Conservation (phyloP, 495 filamentous ascomycete genomes). For the Tuber magnatum region DNA sequence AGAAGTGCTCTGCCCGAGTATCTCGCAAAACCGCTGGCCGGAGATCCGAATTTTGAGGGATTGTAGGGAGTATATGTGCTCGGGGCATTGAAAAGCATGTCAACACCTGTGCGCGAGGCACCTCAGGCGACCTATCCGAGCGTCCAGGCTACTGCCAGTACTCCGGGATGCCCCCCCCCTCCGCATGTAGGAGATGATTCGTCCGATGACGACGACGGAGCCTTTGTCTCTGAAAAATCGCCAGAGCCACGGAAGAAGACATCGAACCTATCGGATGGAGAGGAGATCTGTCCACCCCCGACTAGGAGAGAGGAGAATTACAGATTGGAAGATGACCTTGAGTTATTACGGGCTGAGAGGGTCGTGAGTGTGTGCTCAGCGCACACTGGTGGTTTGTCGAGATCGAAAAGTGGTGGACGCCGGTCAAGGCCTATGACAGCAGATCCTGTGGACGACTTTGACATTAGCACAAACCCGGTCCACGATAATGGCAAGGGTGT, state of each 20-base stretch:
- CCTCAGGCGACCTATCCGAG: constrained; percentile 21
- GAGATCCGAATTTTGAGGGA: background rate
- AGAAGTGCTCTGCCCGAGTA: background rate
- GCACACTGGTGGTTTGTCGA: constrained; percentile 42
- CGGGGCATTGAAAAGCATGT: constrained; percentile 11
- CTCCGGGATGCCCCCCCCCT: constrained; percentile 11
- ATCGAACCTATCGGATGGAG: background rate
- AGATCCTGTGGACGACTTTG: constrained; percentile 77
- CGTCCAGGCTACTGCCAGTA: constrained; percentile 10
- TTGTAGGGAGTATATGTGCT: background rate
- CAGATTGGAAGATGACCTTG: constrained; percentile 75
- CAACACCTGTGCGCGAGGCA: constrained; percentile 20
- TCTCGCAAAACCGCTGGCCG: background rate
- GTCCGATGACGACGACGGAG: background rate
- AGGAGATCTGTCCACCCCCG: background rate
- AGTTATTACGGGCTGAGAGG: constrained; percentile 73
- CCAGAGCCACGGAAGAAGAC: background rate
- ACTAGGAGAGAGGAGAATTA: constrained; percentile 55
- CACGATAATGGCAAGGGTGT: constrained; percentile 59
- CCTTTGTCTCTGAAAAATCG: constrained; percentile 8
- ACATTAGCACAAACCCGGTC: constrained; percentile 63
- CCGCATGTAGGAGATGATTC: constrained; percentile 4
- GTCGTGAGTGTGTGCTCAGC: constrained; percentile 53
- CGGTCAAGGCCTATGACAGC: constrained; percentile 45
- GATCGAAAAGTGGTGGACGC: constrained; percentile 42